A percentile compares a stretch with the other conserved stretches of the same genome.
phyloP scores from a whole-genome alignment of 2,329 filamentous ascomycete species.

The Pseudodiploospora longispora region DNA sequence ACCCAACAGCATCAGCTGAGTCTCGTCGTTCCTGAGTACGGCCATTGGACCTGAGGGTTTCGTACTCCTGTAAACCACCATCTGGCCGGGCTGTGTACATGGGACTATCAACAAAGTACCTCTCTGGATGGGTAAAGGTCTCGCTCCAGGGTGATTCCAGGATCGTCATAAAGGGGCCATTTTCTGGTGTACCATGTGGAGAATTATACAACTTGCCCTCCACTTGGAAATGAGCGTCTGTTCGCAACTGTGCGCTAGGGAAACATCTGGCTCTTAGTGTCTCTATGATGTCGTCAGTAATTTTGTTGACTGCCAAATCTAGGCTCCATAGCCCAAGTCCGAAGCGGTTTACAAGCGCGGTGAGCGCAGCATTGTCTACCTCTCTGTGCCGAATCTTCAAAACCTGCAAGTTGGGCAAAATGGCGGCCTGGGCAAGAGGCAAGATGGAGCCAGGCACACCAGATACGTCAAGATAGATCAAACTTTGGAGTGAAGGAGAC shows the following conservation, averaged over 20 bases:
- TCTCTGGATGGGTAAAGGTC: slow-evolving; percentile 36
- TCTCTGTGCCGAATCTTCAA: slow-evolving; percentile 42
- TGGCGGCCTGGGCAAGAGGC: slow-evolving; percentile 23
- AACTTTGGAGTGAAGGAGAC: slow-evolving; percentile 24
- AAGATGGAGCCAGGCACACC: slow-evolving; percentile 37
- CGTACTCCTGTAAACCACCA: slow-evolving; percentile 12
- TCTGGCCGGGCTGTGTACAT: slow-evolving; percentile 17
- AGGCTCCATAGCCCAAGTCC: slow-evolving; percentile 45
- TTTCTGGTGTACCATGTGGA: slow-evolving; percentile 20
- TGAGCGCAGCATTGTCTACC: slow-evolving; percentile 31
- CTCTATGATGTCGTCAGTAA: slow-evolving; percentile 38
- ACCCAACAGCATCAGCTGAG: slow-evolving; percentile 17
- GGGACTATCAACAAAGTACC: slow-evolving; percentile 42
- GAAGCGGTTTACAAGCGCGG: slow-evolving; percentile 25
- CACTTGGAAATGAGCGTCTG: slow-evolving; percentile 29
- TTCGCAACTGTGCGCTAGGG: slow-evolving; percentile 22
- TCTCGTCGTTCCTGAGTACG: slow-evolving; percentile 16
- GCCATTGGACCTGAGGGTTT: slow-evolving; percentile 24
- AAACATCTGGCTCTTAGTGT: slow-evolving; percentile 23
- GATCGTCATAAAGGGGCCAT: slow-evolving; percentile 37
- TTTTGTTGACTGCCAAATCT: slow-evolving; percentile 43
- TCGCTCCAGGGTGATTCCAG: slow-evolving; percentile 39
- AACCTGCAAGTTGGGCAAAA: slow-evolving; percentile 40
- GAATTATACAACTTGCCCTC: slow-evolving; percentile 36
- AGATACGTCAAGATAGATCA: slow-evolving; percentile 48